A percentile compares a stretch with the other conserved stretches of the same genome.
phyloP scores from a whole-genome alignment of 148 eudicot genomes.

The Rhododendron vialii region DNA sequence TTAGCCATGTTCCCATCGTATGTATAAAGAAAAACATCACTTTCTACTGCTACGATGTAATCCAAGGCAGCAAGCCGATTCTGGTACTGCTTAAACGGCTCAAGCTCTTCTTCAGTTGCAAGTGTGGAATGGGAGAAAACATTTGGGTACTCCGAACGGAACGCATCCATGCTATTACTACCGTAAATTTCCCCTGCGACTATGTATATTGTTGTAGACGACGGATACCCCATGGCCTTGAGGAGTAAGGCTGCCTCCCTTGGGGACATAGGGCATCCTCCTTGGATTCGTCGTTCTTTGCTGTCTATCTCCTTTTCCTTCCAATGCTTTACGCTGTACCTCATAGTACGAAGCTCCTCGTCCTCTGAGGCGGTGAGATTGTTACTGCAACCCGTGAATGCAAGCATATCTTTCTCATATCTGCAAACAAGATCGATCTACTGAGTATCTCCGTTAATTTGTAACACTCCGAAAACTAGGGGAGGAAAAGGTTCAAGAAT shows the following conservation, averaged over 20 bases:
- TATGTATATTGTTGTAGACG: conserved; percentile 46
- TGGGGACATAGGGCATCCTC: conserved; percentile 80
- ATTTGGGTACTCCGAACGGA: conserved; percentile 45
- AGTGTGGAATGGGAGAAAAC: conserved; percentile 51
- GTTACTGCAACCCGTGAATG: conserved; percentile 79
- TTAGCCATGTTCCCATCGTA: conserved; percentile 88
- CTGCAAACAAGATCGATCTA: conserved; percentile 17
- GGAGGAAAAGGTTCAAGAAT: no score
- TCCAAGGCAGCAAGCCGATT: conserved; percentile 74
- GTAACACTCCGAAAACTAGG: no score
- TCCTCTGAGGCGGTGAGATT: conserved; percentile 42
- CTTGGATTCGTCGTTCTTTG: conserved; percentile 32
- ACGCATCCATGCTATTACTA: conserved; percentile 33
- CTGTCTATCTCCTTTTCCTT: conserved; percentile 64
- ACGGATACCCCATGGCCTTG: conserved; percentile 68
- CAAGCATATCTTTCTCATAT: conserved; percentile 82
- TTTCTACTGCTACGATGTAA: conserved; percentile 54
- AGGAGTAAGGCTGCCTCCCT: conserved; percentile 70
- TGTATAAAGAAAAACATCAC: conserved; percentile 65
- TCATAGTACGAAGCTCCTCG: conserved; percentile 44
- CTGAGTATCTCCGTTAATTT: neutral
- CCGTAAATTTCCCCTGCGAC: conserved; percentile 77
- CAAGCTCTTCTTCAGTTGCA: conserved; percentile 45
- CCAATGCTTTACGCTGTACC: conserved; percentile 54
- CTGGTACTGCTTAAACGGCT: conserved; percentile 37